These are phyloP conservation scores for Endocladia muricata DNA, from an alignment of 31 red algal species.

Conservation along the genomic window DNA sequence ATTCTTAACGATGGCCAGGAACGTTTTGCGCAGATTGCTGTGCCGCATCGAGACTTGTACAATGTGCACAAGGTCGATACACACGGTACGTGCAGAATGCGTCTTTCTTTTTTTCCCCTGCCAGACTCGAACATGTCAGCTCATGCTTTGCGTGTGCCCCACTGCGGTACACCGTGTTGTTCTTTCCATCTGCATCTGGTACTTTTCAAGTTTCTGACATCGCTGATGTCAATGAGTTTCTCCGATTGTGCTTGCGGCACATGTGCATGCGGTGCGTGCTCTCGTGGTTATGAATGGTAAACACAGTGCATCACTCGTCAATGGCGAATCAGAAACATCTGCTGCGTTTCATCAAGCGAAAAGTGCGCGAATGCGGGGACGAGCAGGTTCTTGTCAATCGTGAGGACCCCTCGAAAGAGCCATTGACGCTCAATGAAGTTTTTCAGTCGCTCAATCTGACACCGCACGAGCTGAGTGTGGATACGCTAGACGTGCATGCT, in stretches of 20 bases:
- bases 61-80: constrained; percentile 92
- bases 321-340: constrained; percentile 93
- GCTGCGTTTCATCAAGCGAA: constrained; percentile 89
- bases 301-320: constrained; percentile 53
- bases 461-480: constrained; percentile 81
- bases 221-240: too few relatives aligned
- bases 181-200: too few relatives aligned
- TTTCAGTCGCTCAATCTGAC: constrained; percentile 78
- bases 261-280: too few relatives aligned
- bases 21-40: constrained; percentile 73
- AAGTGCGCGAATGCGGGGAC: constrained; percentile 67
- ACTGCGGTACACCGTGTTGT: too few relatives aligned
- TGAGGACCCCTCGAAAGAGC: constrained; percentile 37
- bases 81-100: constrained; percentile 71
- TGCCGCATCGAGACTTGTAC: constrained; percentile 95
- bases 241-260: too few relatives aligned
- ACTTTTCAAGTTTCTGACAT: too few relatives aligned
- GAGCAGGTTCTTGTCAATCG: constrained; percentile 67
- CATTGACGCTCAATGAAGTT: constrained; percentile 75
- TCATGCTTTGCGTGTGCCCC: too few relatives aligned
- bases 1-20: constrained; percentile 86
- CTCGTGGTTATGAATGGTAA: too few relatives aligned
- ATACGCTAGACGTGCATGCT: constrained; percentile 94
- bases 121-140: too few relatives aligned
- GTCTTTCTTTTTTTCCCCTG: too few relatives aligned